A percentile compares a stretch with the other conserved stretches of the same genome.
phyloP scores from a whole-genome alignment of 1,284 basidiomycete species.

The Laetiporus sulphureus region DNA sequence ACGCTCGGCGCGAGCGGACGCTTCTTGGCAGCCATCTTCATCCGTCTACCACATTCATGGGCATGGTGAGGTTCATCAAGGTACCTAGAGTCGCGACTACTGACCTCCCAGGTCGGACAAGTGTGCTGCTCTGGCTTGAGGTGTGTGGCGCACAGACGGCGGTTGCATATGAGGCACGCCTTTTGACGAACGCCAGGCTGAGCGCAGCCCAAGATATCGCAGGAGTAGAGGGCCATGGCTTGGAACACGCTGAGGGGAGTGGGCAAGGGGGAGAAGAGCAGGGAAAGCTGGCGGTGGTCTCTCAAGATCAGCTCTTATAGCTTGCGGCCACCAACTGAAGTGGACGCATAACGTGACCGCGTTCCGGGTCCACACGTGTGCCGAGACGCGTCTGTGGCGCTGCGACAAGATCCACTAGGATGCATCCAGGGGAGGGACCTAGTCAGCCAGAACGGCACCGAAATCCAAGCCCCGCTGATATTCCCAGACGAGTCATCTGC shows the following conservation, averaged over 20 bases:
- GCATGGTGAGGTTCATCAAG: background rate
- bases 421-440: no score
- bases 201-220: slow-evolving; percentile 1
- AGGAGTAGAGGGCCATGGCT: slow-evolving; percentile 2
- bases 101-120: slow-evolving; percentile 3
- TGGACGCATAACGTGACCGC: no score
- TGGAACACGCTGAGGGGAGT: background rate
- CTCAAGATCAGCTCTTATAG: no score
- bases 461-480: no score
- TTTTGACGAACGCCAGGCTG: slow-evolving; percentile 2
- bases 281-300: no score
- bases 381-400: no score
- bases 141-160: slow-evolving; percentile 8
- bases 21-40: background rate
- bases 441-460: no score
- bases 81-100: background rate
- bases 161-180: slow-evolving; percentile 5
- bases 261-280: background rate
- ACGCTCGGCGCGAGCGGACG: background rate
- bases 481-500: no score
- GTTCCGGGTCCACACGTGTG: no score
- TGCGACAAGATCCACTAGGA: no score
- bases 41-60: background rate
- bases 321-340: no score
- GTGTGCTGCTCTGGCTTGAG: background rate